Base-by-base conservation (phyloP, 2,329 filamentous ascomycete species). In the Torrubiella hemipterigena region DNA sequence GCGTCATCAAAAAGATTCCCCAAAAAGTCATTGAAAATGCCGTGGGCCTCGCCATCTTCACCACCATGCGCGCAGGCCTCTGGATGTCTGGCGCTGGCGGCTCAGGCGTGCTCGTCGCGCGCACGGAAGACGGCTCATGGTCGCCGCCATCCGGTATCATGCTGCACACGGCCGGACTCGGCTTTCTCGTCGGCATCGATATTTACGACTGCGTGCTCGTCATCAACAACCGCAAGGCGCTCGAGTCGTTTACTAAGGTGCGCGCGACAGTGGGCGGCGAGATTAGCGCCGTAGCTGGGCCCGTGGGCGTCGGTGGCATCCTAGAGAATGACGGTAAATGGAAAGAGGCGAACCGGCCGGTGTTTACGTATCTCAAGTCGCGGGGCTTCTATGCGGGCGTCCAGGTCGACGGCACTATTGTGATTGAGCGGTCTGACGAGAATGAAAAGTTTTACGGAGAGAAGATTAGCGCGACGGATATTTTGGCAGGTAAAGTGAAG, bases 151-250 rank as follows among this genome's bases (percentile, higher is more conserved):
- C 78, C 0, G 85, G 81, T 19, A 87, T 93, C 47, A 69, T 87
- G 54, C 68, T 91, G 17, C 81, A 89, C 48, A 84, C 82, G 0
- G 69, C 83, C 2, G 83, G 81, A 4, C 69, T 85, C 2, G 85
- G 85, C 0, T 84, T 93, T 49, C 67, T 89, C 37, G 72, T 82
- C 1, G 85, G 85, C 10, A 69, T 89, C 10, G 85, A 93, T 51
- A 85, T 93, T 17, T 93, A 91, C 58, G 85, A 93, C 51, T 91
- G 82, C 43, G 82, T 93, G 3, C 74, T 86, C 16, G 80, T 93
- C 21, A 86, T 93, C 53, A 93, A 93, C 57, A 81, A 72, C 4
- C 65, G 71, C 25, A 69, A 81, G 42, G 84, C 84, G 0, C 61
- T 93, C 25, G 72, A 80, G 12, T 80, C 81, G 0, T 93, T 93